Evolutionary conservation across 2,329 filamentous ascomycete genomes (phyloP), one percentile per base, ranked within the genome.

Genomic region (Phaeosphaeriaceae sp.): DNA sequence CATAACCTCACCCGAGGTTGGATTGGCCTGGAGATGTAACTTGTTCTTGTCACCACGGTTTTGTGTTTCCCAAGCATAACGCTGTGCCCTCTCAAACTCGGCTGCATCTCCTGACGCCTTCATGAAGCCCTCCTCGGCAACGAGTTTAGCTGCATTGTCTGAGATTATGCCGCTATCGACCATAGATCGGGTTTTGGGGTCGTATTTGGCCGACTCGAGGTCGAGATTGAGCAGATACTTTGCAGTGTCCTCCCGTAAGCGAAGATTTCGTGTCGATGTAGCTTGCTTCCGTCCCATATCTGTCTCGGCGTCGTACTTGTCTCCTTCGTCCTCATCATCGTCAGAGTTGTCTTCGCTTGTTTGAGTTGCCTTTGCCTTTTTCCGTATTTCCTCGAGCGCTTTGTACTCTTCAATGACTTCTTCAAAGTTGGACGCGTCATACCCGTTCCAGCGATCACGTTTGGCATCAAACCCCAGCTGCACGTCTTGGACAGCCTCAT

Each of bases 391-490:
- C 70, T 97, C 93, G 72, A 97, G 79, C 68, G 93, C 85, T 55
- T 94, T 87, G 73, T 89, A 96, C 63, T 96, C 90, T 42, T 96
- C 87, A 33, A 97, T 86, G n/a, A 97, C 90, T 52, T 84, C 81
- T 52, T 85, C 82, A 71, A 96, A 97, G 73, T 97, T 90, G 58
- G 84, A 85, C 1, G 92, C 80, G 71, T 97, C 92, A 74, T 96
- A 99, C n/a, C 93, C 93, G 70, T 97, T 97, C 93, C 94, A 99
- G 35, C 93, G 85, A 77, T 99, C 94, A 61, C 94, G 83, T 79
- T 99, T 99, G 17, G 94, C 94, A 73, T 99, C 95, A 90, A 93
- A 99, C 3, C 92, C 90, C 39, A 97, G 77, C 37, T 89, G 85
- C 13, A 97, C 87, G 46, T 96, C 87, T 68, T 96, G 88, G 11